These are phyloP conservation scores for Lecanicillium sp. DNA, from an alignment of 2,329 filamentous ascomycete genomes.

Conservation along the genomic window DNA sequence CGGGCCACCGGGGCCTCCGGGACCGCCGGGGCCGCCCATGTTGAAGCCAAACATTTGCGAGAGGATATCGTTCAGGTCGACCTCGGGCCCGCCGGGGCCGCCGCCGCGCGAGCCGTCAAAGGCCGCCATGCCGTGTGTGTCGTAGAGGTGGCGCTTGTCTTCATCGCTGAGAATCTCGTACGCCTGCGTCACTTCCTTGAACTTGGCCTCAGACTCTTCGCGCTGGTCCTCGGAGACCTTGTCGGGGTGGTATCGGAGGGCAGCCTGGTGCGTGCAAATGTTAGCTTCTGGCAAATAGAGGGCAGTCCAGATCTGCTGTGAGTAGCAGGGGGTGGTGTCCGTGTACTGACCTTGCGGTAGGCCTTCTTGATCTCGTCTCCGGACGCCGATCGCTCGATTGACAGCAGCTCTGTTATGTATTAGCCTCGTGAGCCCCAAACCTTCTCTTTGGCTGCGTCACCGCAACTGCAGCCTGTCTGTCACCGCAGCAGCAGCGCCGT, in stretches of 20 bases:
- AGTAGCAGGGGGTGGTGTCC: too few species aligned
- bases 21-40: slow-evolving; percentile 48
- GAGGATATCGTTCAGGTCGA: slow-evolving; percentile 87
- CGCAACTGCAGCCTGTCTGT: not conserved
- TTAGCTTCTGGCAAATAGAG: slow-evolving; percentile 9
- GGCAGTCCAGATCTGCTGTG: not conserved
- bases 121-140: slow-evolving; percentile 89
- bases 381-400: slow-evolving; percentile 61
- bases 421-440: slow-evolving; percentile 7
- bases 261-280: slow-evolving; percentile 52
- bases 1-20: slow-evolving; percentile 45
- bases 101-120: slow-evolving; percentile 71
- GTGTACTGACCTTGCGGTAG: slow-evolving; percentile 71
- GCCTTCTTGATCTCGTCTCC: slow-evolving; percentile 88
- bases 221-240: slow-evolving; percentile 86
- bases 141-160: slow-evolving; percentile 85
- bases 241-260: slow-evolving; percentile 85
- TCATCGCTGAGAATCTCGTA: slow-evolving; percentile 98
- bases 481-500: too few species aligned
- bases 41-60: slow-evolving; percentile 85
- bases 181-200: slow-evolving; percentile 88
- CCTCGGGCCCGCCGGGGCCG: slow-evolving; percentile 59
- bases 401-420: slow-evolving; percentile 60
- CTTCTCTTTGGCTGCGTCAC: not conserved
- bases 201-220: slow-evolving; percentile 78